Base-by-base conservation (phyloP, 768 basidiomycete genomes). In the Leccinum imitatum region DNA sequence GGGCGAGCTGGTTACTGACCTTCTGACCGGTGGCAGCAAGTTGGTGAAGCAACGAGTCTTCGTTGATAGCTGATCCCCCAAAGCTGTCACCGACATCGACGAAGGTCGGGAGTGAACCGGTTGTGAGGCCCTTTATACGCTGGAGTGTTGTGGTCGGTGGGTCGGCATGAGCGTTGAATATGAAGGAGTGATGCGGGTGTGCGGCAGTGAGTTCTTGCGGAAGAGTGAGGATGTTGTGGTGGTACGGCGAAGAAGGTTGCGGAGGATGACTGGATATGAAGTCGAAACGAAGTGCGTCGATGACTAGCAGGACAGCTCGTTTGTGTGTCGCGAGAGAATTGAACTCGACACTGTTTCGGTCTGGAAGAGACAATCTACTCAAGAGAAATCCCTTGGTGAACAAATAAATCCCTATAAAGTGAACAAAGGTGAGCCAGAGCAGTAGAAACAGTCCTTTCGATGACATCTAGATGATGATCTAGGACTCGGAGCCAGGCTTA, bases 91-190 rank as follows among this genome's bases (percentile, higher is more conserved):
- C 93, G n/a, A 91, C 81, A 69, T 98, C 96, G 44, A 98, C 84
- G 69, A 99, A 98, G 0, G 96, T 98, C 0, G 96, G 95, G 9
- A 99, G 77, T 0, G 94, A 95, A 9, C 96, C 97, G 0, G 97
- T 98, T 0, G 94, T 97, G 46, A 99, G 77, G 0, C 88, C 97
- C 68, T 99, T 99, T 65, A 99, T 87, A 2, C 97, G 84, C 71
- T 98, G 97, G 41, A 98, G 81, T 0, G 96, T 98, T 0, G 93
- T 86, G 0, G 97, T 99, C 0, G 97, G 97, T 0, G 97, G 96
- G 68, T 99, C 96, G 4, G 94, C 86, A 74, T 91, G 87, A 2
- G 93, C 82, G 69, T 98, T 90, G 74, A 93, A 94, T 48, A 98
- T 78, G 72, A 96, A 86, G 0, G 95, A 95, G 56, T 87, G 82